phyloP scores from a whole-genome alignment of 148 eudicot genomes.

The Diospyros kaki region DNA sequence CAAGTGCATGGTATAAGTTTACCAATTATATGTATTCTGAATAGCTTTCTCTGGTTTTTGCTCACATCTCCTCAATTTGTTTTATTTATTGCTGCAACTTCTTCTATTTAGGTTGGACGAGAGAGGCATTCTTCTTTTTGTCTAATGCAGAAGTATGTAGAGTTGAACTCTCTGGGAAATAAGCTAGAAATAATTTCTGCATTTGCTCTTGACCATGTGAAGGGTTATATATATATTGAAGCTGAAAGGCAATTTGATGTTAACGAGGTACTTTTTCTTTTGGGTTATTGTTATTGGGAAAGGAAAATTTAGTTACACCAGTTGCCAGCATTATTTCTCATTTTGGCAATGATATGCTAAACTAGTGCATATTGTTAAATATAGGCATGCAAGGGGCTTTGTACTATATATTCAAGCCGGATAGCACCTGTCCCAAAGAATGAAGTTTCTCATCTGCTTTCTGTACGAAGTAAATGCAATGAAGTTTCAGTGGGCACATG shows the following conservation, averaged over 20 bases:
- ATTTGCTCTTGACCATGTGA: constrained; percentile 71
- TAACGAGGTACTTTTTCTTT: constrained; percentile 46
- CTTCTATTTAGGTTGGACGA: constrained; percentile 70
- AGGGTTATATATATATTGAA: constrained; percentile 85
- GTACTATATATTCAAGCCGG: constrained; percentile 60
- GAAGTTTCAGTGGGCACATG: constrained; percentile 72
- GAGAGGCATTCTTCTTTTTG: constrained; percentile 86
- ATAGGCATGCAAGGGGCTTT: constrained; percentile 86
- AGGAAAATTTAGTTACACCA: neutral
- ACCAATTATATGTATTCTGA: too few species aligned
- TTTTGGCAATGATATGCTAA: neutral
- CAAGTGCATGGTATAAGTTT: constrained; percentile 79
- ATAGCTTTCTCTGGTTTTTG: too few species aligned
- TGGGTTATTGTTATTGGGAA: neutral
- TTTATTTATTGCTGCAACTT: neutral
- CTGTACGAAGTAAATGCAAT: constrained; percentile 53
- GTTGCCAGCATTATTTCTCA: neutral
- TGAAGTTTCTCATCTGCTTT: constrained; percentile 62
- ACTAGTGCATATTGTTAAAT: neutral
- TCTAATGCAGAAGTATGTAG: constrained; percentile 83
- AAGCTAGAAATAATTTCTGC: constrained; percentile 83
- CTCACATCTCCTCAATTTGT: too few species aligned
- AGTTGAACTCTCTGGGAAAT: constrained; percentile 55
- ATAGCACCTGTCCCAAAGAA: constrained; percentile 54
- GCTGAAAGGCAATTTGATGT: constrained; percentile 75